Base-by-base conservation (phyloP, 2,329 filamentous ascomycete genomes). In the Pestalotiopsis sp. region DNA sequence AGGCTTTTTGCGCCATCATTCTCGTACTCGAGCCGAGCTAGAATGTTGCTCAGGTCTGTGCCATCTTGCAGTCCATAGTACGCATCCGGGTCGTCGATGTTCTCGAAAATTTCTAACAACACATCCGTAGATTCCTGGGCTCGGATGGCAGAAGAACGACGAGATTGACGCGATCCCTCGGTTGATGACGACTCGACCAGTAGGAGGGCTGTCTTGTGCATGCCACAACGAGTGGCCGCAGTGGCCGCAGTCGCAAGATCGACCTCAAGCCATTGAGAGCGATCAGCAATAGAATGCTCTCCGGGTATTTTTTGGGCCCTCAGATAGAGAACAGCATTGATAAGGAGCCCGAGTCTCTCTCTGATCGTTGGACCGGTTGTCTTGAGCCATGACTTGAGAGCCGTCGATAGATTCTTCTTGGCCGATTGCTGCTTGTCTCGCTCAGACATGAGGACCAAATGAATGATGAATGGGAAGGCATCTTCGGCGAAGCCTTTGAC, bases 31-130 rank as follows among this genome's bases (percentile, higher is more conserved):
- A 98, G 85, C 10, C 93, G 90, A 64, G 91, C 88, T 68, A 98
- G 83, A 1, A 98, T 91, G 11, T 91, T 93, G 17, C 87, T 84
- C 17, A 99, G 81, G 67, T 90, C 94, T 6, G 94, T 88, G 55
- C 88, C 88, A 78, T 97, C 92, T 56, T 93, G 88, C 7, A 98
- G 86, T 3, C 96, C 97, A 76, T 99, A 99, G 78, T 97, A 99
- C 0, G 94, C 91, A 78, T 99, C 96, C 1, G 94, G 95, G 74
- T 99, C 97, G 75, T 98, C 94, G 60, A 99, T 92, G 69, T 93
- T 95, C 75, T 93, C 92, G 77, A 96, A 99, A 2, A 99, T 94
- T 0, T 87, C 84, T 58, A 97, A 85, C 13, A 98, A 83, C 1
- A 97, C 84, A 38, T 92, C 88, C 3, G 87, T 85, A 6, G 92